Base-by-base conservation (phyloP, 176 grass and related monocot genomes). In the Carex parvula region DNA sequence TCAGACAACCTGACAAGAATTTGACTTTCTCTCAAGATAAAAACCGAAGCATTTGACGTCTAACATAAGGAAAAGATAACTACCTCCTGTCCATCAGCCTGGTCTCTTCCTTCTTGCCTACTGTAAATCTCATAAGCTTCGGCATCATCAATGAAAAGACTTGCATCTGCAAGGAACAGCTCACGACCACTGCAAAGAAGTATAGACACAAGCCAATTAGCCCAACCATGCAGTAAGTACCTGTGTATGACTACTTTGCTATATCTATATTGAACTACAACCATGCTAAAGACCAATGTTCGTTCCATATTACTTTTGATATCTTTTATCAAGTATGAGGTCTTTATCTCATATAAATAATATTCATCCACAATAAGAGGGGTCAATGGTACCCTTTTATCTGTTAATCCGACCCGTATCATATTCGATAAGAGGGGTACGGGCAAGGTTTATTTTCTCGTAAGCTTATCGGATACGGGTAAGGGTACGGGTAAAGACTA, bases 91-190 rank as follows among this genome's bases (percentile, higher is more conserved):
- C 89, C 72, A 13, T 79, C 80, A 17, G 87, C 75, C 79, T 76
- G 46, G n/a, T 54, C 71, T 75, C 48, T 2, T 70, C 92, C 93
- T 24, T 90, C 87, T 53, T 90, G 82, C 88, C 97, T 99, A 64
- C 96, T 86, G 60, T 99, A 99, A 33, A 89, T 87, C 69, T 99
- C 97, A 64, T 99, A 99, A 89, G 97, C 97, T 88, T 96, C 97
- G 53, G 84, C 97, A 84, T 99, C 97, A 89, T 99, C 97, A 85
- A 99, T 73, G 39, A 99, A 99, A 81, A 94, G 87, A 67, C 97
- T 99, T 81, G 97, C 85, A 87, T 99, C 97, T 35, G 80, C 88
- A 88, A 99, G 86, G 80, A 99, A 99, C 72, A 99, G 65, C 87
- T 99, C 97, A 81, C 97, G 93, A 14, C 97, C 97, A 92, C 97